A percentile compares a stretch with the other conserved stretches of the same genome.
Evolutionary conservation across 176 grass and related monocot species (phyloP).

Genomic region (Aegilops speltoides): DNA sequence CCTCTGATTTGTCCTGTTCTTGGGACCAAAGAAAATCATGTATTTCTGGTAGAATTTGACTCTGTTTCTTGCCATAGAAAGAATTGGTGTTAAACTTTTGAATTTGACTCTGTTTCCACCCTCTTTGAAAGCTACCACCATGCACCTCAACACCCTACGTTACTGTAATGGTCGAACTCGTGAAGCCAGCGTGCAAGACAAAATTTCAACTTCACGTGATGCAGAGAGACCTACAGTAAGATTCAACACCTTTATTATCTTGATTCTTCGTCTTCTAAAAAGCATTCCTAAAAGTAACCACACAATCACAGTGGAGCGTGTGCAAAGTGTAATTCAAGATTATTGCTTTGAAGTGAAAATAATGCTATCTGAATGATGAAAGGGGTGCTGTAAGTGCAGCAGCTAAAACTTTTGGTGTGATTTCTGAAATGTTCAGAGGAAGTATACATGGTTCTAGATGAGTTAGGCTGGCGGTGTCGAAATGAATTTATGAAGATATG

Average conservation of each 20-base stretch:
- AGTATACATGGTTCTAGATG: background rate
- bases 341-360: background rate
- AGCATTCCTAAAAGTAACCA: background rate
- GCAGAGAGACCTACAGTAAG: background rate
- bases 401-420: background rate
- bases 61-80: too few species aligned
- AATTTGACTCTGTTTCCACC: slow-evolving; percentile 8
- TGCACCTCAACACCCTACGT: background rate
- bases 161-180: slow-evolving; percentile 29
- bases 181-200: background rate
- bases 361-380: background rate
- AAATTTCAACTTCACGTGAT: background rate
- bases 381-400: background rate
- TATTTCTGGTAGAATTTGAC: background rate
- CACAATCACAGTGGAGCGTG: background rate
- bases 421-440: slow-evolving; percentile 17
- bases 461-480: background rate
- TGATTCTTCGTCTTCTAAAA: slow-evolving; percentile 1
- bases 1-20: background rate
- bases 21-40: background rate
- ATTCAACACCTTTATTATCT: background rate
- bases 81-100: too few species aligned
- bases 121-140: background rate
- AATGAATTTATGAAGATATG: background rate
- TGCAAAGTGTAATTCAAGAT: background rate